Evolutionary conservation across 176 grass and related monocot genomes (phyloP).

Genomic region (Guadua angustifolia): DNA sequence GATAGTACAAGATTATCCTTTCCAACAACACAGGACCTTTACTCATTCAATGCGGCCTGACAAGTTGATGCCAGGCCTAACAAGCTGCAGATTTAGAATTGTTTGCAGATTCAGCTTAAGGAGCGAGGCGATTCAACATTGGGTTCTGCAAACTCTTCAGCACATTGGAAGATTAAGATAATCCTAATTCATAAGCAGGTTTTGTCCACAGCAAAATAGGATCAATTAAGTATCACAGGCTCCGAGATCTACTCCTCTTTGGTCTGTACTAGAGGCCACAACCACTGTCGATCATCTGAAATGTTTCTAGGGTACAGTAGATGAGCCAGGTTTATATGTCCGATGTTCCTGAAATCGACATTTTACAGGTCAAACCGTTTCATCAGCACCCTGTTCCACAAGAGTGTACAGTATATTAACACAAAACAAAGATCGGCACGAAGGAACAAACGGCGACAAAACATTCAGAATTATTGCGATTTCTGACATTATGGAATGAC

Average conservation of each 20-base stretch:
- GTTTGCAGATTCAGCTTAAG: conserved; percentile 10
- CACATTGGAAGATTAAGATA: conserved; percentile 35
- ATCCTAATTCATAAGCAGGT: conserved; percentile 9
- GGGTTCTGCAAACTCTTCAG: conserved; percentile 17
- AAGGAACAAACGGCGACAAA: conserved; percentile 30
- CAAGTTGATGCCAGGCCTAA: neutral
- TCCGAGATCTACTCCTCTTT: conserved; percentile 19
- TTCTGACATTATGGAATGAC: conserved; percentile 45
- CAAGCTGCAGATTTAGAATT: conserved; percentile 5
- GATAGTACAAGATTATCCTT: neutral
- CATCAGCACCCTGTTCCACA: conserved; percentile 31
- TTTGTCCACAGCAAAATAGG: conserved; percentile 22
- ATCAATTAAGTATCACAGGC: conserved; percentile 12
- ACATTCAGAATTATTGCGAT: conserved; percentile 32
- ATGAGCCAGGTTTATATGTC: conserved; percentile 19
- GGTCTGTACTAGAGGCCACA: conserved; percentile 34
- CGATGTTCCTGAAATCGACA: conserved; percentile 6
- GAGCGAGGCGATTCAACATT: neutral
- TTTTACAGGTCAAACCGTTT: conserved; percentile 49
- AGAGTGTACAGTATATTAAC: neutral
- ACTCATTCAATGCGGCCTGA: neutral
- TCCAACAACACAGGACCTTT: conserved; percentile 2
- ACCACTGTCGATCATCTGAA: conserved; percentile 24
- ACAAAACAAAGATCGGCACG: neutral
- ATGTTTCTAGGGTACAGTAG: conserved; percentile 32